Evolutionary conservation across 768 basidiomycete genomes (phyloP), one percentile per base, ranked within the genome.

Genomic region (Ramaria rubella): DNA sequence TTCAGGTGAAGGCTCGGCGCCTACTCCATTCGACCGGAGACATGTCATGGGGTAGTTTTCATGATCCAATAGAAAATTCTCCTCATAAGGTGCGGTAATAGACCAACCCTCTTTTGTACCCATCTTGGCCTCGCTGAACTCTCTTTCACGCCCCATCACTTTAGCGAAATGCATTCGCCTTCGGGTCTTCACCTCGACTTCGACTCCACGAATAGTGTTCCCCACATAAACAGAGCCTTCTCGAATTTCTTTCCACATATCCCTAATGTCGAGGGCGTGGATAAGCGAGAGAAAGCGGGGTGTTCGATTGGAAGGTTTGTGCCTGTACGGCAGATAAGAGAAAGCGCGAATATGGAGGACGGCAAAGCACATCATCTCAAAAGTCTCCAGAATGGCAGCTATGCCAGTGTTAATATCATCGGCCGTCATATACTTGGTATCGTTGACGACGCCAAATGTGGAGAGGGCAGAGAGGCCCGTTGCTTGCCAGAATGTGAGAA

Each of bases 401-500:
- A 87, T 78, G 4, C 85, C 87, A 26, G 85, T 82, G 61, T 83
- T 82, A 60, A 89, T 83, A 62, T 87, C 84, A 7, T 80, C 80
- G 3, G 84, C 81, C 1, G 86, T 85, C 86, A 86, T 87, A 64
- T 81, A 83, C 52, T 72, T 72, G 1, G 81, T 81, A 67, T 79
- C 77, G 68, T 85, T 86, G 56, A 89, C 77, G 4, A 86, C 71
- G 1, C 79, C 80, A 54, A 85, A 70, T 65, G 79, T 73, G 36
- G 73, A 75, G 12, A 89, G 75, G 15, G 81, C 57, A 3, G 80
- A 78, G 14, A 90, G 73, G 31, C 81, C 71, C 0, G 78, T 81
- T 15, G 81, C 77, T 67, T 89, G 87, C 87, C 87, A 90, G 65
- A 89, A 89, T 6, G 84, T 86, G 17, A 88, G 70, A 64, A 88